These are phyloP conservation scores for Yamadazyma songkhlaensis DNA, from an alignment of 1,139 yeast species.

Conservation along the genomic window DNA sequence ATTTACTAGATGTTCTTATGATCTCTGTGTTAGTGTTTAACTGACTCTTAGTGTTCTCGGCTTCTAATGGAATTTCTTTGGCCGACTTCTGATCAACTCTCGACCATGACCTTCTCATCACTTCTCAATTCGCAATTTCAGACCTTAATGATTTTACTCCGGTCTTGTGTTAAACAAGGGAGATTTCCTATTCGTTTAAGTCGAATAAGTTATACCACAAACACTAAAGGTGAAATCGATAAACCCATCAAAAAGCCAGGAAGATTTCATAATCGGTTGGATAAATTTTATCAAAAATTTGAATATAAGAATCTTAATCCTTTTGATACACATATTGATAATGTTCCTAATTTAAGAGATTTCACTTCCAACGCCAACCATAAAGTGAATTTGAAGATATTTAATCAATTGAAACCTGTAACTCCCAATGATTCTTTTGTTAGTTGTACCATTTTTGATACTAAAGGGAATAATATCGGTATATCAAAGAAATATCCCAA, in stretches of 20 bases:
- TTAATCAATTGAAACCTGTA: slow-evolving; percentile 48
- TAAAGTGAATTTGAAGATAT: slow-evolving; percentile 13
- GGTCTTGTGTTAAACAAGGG: background rate
- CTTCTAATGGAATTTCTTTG: too few species aligned
- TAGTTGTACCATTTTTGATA: slow-evolving; percentile 73
- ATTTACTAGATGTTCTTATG: too few species aligned
- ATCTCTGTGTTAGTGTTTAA: background rate
- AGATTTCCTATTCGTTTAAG: background rate
- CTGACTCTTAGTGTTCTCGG: background rate
- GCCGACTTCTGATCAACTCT: too few species aligned
- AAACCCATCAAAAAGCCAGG: background rate
- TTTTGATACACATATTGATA: slow-evolving; percentile 11
- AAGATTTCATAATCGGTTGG: slow-evolving; percentile 1
- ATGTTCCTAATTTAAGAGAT: slow-evolving; percentile 13
- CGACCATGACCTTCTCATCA: background rate
- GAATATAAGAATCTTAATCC: slow-evolving; percentile 8
- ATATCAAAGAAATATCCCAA: slow-evolving; percentile 79
- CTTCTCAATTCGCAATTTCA: background rate
- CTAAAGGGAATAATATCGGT: slow-evolving; percentile 66
- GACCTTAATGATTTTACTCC: background rate
- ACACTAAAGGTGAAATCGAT: background rate
- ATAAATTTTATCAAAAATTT: slow-evolving; percentile 4
- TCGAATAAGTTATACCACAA: background rate
- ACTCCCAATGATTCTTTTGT: slow-evolving; percentile 58
- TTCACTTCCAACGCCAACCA: slow-evolving; percentile 17